Base-by-base conservation (phyloP, 23 red algal species). In the Gracilariopsis chorda region DNA sequence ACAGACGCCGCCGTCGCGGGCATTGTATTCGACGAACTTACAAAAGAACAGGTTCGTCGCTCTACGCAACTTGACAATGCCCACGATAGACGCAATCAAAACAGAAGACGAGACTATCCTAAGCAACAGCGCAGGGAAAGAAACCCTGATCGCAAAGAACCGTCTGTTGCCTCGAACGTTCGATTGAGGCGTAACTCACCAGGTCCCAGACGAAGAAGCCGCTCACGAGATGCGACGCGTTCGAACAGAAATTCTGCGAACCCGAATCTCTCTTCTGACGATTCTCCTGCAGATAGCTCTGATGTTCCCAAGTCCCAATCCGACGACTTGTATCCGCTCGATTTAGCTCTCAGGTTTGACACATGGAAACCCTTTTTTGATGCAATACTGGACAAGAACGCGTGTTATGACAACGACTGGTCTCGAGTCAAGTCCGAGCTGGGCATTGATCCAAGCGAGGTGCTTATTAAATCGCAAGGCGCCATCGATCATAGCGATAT, bases 401-500 rank as follows among this genome's bases (percentile, higher is more conserved):
- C 48, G 23, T 86, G 48, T 65, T 42, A 78, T 83, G 90, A 93
- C 45, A 68, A 86, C 48, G 90, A 93, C 25, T 93, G 90, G 90
- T 27, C 44, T 35, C 43, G 61, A 17, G 90, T 86, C 9, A 93
- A 93, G 56, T 29, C 57, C 28, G 62, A 93, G 55, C 69, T 85
- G 27, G 90, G 90, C 44, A 93, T 93, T 86, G 94, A 96, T 33
- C 83, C 63, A 30, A 51, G 34, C 34, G 94, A 96, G 53, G 48
- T 70, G 52, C 67, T 96, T 42, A 81, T 96, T n/a, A 92, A 92
- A 80, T 46, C 88, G 6, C 71, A 80, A 21, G 81, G 73, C 39
- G 94, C 88, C 24, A 30, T 96, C 2, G 94, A 96, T 77, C 94
- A 96, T 55, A 92, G 82, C 48, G 88, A 92, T 47, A 28, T 88